A percentile compares a stretch with the other conserved stretches of the same genome.
Conservation (phyloP, 306 rosid species). For the Prosopis cineraria region DNA sequence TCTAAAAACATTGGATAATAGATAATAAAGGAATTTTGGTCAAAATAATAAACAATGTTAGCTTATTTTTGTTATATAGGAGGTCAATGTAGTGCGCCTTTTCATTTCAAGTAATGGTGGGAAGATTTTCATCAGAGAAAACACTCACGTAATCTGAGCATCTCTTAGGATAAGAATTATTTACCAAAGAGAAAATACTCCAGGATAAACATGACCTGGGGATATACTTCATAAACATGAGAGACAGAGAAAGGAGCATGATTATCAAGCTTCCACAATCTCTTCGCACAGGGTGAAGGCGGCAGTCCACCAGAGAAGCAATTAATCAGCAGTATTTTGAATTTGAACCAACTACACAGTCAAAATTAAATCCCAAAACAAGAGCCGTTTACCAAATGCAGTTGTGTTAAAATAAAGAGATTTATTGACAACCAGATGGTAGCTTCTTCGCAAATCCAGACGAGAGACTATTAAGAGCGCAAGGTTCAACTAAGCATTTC, state of each 20-base stretch:
- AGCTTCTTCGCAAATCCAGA: not conserved
- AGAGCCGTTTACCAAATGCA: not conserved
- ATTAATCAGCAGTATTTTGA: not conserved
- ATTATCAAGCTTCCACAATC: not conserved
- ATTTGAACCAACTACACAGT: not conserved
- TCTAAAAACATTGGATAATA: no score
- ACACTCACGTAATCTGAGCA: not conserved
- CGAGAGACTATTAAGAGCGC: not conserved
- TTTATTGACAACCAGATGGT: not conserved
- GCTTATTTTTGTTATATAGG: not conserved
- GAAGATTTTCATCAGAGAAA: not conserved
- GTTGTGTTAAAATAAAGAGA: not conserved
- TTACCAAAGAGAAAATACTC: not conserved
- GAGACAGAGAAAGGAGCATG: not conserved
- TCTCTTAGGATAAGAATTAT: not conserved
- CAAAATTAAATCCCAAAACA: constrained; percentile 16
- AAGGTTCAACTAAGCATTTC: constrained; percentile 2
- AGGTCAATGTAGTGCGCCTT: not conserved
- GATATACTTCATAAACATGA: not conserved
- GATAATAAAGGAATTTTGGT: not conserved
- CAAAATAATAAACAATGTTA: not conserved
- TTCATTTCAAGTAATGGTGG: not conserved
- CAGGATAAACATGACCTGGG: not conserved
- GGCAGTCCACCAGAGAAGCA: not conserved
- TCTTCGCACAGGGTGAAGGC: not conserved